Percentiles rank a stretch among this genome's conserved stretches.
Conservation (phyloP, 1,284 basidiomycete genomes). For the Puccinia triticina region DNA sequence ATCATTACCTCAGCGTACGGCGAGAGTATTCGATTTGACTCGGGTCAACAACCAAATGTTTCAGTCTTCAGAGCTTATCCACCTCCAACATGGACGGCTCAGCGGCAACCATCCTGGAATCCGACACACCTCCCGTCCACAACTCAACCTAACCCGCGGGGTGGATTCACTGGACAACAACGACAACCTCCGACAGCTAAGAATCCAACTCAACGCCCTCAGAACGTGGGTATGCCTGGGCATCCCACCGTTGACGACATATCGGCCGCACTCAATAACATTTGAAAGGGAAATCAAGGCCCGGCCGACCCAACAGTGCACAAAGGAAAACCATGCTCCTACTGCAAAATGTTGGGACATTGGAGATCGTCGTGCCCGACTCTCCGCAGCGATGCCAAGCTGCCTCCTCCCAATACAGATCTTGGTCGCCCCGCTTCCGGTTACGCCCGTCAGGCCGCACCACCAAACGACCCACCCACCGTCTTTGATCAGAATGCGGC, state of each 20-base stretch:
- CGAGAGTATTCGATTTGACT: background rate
- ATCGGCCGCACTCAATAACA: background rate
- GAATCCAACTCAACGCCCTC: too few relatives aligned
- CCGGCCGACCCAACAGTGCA: background rate
- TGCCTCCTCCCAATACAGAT: background rate
- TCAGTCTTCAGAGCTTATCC: background rate
- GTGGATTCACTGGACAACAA: too few relatives aligned
- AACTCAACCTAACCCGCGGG: too few relatives aligned
- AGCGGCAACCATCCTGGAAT: too few relatives aligned
- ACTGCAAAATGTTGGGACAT: background rate
- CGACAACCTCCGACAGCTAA: too few relatives aligned
- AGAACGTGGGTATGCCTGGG: background rate
- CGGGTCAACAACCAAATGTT: background rate
- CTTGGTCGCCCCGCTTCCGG: conserved; percentile 8
- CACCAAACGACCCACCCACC: background rate
- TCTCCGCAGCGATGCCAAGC: conserved; percentile 2
- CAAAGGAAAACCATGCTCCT: background rate
- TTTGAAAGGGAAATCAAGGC: background rate
- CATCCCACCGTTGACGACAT: background rate
- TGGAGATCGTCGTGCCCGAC: background rate
- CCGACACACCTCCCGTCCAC: too few relatives aligned
- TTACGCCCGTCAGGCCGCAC: conserved; percentile 10
- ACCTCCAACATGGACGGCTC: too few relatives aligned
- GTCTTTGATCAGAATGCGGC: background rate
- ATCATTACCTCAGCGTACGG: conserved; percentile 19